A percentile compares a stretch with the other conserved stretches of the same genome.
These are phyloP conservation scores for Tetrahymena elliotti DNA, from an alignment of 73 alveolate genomes.

Conservation along the genomic window DNA sequence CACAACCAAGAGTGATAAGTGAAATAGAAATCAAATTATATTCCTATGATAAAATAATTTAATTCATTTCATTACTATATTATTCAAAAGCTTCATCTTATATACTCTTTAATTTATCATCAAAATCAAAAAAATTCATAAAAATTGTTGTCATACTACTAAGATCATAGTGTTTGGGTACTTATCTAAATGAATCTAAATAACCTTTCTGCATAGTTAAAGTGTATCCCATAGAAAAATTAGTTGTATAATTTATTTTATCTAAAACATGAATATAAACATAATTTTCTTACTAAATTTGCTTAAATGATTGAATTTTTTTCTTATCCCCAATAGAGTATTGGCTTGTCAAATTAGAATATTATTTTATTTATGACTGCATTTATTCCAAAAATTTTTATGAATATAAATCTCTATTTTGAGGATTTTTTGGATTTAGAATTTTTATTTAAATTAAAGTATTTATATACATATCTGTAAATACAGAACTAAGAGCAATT, in stretches of 20 bases:
- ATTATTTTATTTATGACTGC: background rate
- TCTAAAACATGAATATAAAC: background rate
- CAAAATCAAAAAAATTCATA: background rate
- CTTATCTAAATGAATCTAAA: background rate
- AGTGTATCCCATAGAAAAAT: background rate
- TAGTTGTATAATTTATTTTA: background rate
- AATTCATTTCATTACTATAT: background rate
- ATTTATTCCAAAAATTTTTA: background rate
- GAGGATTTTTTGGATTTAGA: background rate
- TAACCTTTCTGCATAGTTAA: background rate
- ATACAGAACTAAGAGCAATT: background rate
- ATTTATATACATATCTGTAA: background rate
- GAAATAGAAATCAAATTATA: background rate
- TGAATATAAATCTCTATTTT: background rate
- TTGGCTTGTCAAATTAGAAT: background rate
- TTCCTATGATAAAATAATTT: background rate
- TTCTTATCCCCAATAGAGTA: background rate
- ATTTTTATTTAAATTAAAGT: background rate
- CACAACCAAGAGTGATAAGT: background rate
- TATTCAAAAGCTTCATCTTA: background rate
- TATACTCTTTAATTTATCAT: background rate
- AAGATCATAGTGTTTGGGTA: background rate
- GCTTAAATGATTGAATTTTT: background rate
- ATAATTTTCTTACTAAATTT: background rate
- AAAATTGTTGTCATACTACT: background rate